These are phyloP conservation scores for Botrytis tulipae DNA, from an alignment of 2,329 filamentous ascomycete genomes.

Conservation along the genomic window DNA sequence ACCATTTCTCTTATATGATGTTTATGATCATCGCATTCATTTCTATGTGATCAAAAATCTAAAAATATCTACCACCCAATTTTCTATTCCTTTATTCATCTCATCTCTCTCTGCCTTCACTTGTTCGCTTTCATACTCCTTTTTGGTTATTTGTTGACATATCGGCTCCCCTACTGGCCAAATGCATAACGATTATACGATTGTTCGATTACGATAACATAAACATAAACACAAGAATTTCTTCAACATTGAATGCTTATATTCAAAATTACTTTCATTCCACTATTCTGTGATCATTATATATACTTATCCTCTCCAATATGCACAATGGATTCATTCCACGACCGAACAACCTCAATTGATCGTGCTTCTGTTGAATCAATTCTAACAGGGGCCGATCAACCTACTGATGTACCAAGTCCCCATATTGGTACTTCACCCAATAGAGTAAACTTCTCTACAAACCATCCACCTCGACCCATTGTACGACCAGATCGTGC, in stretches of 20 bases:
- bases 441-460: conserved; percentile 29
- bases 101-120: neutral
- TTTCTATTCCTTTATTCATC: neutral
- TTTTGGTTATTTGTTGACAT: conserved; percentile 18
- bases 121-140: neutral
- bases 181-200: neutral
- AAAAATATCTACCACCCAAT: neutral
- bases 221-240: conserved; percentile 14
- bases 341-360: conserved; percentile 33
- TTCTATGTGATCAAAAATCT: neutral
- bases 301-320: conserved; percentile 25
- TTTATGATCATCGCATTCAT: neutral
- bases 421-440: conserved; percentile 34
- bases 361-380: conserved; percentile 35
- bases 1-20: neutral
- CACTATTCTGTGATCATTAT: conserved; percentile 28
- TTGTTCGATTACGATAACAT: conserved; percentile 12
- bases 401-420: conserved; percentile 31
- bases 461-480: conserved; percentile 27
- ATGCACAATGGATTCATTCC: conserved; percentile 36
- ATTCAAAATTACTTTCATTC: conserved; percentile 29
- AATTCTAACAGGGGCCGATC: conserved; percentile 35
- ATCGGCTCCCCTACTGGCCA: conserved; percentile 5
- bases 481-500: conserved; percentile 30
- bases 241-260: conserved; percentile 27